Evolutionary conservation across 768 basidiomycete genomes (phyloP).

Genomic region (Dendrothele bispora): DNA sequence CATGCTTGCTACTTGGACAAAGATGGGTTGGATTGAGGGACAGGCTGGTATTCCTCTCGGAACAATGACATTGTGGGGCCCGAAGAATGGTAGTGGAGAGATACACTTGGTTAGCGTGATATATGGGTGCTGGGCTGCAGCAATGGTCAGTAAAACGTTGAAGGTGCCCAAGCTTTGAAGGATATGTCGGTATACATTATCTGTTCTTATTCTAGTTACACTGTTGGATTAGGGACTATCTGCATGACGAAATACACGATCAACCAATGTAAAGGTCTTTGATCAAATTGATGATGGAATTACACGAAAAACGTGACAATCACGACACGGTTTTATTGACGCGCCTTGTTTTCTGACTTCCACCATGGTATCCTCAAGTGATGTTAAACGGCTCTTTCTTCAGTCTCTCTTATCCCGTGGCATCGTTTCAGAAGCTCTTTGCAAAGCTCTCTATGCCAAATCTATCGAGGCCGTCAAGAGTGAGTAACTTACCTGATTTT

Average conservation of each 20-base stretch:
- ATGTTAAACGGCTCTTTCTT: constrained; percentile 76
- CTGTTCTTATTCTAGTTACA: no score
- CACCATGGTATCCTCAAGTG: constrained; percentile 49
- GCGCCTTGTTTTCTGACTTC: constrained; percentile 1
- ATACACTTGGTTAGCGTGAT: constrained; percentile 77
- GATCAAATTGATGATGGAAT: neutral
- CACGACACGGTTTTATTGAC: neutral
- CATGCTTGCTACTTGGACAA: constrained; percentile 79
- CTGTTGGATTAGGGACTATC: neutral
- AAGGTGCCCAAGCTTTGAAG: constrained; percentile 73
- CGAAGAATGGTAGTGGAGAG: constrained; percentile 74
- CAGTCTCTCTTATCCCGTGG: constrained; percentile 77
- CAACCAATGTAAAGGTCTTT: neutral
- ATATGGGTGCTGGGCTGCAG: constrained; percentile 87
- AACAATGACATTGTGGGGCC: constrained; percentile 71
- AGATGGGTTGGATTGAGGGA: constrained; percentile 82
- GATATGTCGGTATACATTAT: no score
- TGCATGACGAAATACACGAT: neutral
- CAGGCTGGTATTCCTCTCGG: constrained; percentile 76
- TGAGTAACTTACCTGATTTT: constrained; percentile 23
- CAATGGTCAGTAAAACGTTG: constrained; percentile 98
- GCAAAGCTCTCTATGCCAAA: constrained; percentile 64
- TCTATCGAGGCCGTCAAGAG: constrained; percentile 70
- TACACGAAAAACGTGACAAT: neutral
- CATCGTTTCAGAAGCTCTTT: constrained; percentile 63